These are phyloP conservation scores for Syncephalastrum racemosum DNA, from an alignment of 371 early-diverging fungal species.

Conservation along the genomic window DNA sequence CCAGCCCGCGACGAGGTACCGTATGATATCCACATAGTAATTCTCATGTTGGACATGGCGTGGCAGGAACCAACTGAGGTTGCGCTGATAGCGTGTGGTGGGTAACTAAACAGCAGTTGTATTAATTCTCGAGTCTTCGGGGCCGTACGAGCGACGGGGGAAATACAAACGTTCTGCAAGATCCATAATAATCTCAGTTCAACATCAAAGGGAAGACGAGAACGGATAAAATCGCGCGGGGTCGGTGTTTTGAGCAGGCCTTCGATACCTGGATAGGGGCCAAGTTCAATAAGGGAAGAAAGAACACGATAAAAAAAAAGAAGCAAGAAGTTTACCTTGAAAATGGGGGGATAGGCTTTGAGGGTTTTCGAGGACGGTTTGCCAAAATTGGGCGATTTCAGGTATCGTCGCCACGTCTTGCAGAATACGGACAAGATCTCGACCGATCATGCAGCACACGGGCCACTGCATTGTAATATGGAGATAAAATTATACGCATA, in stretches of 20 bases:
- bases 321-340: slow-evolving; percentile 32
- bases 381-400: slow-evolving; percentile 65
- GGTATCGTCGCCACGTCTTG: slow-evolving; percentile 63
- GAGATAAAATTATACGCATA: too few species aligned
- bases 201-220: slow-evolving; percentile 72
- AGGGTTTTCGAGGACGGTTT: slow-evolving; percentile 55
- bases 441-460: slow-evolving; percentile 65
- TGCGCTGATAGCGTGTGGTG: slow-evolving; percentile 50
- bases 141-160: background rate
- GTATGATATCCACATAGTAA: slow-evolving; percentile 70
- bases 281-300: background rate
- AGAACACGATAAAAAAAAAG: slow-evolving; percentile 1
- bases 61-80: slow-evolving; percentile 69
- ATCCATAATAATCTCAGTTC: slow-evolving; percentile 70
- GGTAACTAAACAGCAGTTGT: slow-evolving; percentile 40
- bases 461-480: slow-evolving; percentile 33
- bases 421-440: slow-evolving; percentile 71
- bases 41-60: slow-evolving; percentile 61
- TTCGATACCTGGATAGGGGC: slow-evolving; percentile 32
- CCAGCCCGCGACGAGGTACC: slow-evolving; percentile 75
- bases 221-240: slow-evolving; percentile 58
- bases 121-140: background rate
- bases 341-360: slow-evolving; percentile 57
- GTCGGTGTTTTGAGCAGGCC: slow-evolving; percentile 60
- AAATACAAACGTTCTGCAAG: slow-evolving; percentile 56